Conservation (phyloP, 169 alveolate genomes). For the Cryptosporidium felis region DNA sequence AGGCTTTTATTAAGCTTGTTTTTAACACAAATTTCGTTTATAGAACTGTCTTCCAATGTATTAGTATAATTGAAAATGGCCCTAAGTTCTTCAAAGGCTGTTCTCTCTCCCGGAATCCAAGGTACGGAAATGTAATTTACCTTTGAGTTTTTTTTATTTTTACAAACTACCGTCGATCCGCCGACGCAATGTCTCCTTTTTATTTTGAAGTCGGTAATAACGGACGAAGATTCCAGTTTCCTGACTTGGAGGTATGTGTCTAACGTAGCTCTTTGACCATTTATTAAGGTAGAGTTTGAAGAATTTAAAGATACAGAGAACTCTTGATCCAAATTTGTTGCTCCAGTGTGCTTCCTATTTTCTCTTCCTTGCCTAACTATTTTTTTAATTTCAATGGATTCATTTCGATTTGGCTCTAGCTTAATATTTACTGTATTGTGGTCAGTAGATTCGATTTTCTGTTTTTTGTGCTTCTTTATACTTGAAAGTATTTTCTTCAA, state of each 20-base stretch:
- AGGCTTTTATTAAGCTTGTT: conserved; percentile 15
- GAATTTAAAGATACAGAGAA: too few species aligned
- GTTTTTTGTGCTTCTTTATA: not conserved
- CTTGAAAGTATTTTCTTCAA: not conserved
- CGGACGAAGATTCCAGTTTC: conserved; percentile 34
- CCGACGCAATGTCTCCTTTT: conserved; percentile 32
- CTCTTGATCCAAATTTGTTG: too few species aligned
- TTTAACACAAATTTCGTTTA: conserved; percentile 12
- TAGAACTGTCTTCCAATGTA: conserved; percentile 16
- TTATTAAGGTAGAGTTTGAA: too few species aligned
- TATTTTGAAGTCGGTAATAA: conserved; percentile 25
- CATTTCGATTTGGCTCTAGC: not conserved
- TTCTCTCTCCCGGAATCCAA: conserved; percentile 63
- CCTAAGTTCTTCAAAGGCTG: conserved; percentile 29
- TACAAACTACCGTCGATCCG: conserved; percentile 22
- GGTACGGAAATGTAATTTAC: conserved; percentile 64
- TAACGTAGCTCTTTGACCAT: conserved; percentile 31
- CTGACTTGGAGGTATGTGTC: not conserved
- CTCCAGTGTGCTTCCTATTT: too few species aligned
- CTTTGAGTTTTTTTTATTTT: conserved; percentile 11
- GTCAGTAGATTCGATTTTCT: not conserved
- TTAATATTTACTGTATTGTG: not conserved
- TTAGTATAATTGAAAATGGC: conserved; percentile 14
- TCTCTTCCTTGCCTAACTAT: too few species aligned
- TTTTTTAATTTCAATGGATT: not conserved